A percentile compares a stretch with the other conserved stretches of the same genome.
Conservation (phyloP, 2,329 filamentous ascomycete species). For the Escovopsis sp. region DNA sequence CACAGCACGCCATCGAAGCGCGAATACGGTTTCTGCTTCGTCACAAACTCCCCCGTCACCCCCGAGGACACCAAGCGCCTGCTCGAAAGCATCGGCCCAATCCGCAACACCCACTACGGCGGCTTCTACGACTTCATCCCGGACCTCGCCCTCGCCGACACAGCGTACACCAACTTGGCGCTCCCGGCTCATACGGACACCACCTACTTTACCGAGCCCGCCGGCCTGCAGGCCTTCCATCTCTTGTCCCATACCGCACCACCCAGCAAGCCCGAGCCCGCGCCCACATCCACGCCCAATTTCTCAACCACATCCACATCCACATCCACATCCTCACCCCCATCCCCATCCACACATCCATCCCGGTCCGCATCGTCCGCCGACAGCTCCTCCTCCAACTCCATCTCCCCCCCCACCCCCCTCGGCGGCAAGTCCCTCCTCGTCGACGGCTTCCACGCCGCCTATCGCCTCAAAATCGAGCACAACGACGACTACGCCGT, state of each 20-base stretch:
- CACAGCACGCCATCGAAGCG: constrained; percentile 35
- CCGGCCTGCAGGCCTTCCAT: constrained; percentile 85
- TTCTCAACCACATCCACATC: too few relatives aligned
- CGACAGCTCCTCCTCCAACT: constrained; percentile 17
- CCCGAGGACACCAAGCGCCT: constrained; percentile 60
- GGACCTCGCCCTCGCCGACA: constrained; percentile 75
- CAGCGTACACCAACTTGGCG: constrained; percentile 75
- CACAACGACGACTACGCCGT: constrained; percentile 39
- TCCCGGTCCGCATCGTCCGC: too few relatives aligned
- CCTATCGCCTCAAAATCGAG: constrained; percentile 38
- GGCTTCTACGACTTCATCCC: constrained; percentile 69
- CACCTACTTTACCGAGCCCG: constrained; percentile 88
- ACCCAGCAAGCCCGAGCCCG: too few relatives aligned
- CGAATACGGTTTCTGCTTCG: constrained; percentile 60
- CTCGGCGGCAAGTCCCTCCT: constrained; percentile 65
- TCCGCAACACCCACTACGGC: constrained; percentile 84
- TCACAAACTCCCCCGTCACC: constrained; percentile 49
- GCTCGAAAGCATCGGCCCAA: constrained; percentile 68
- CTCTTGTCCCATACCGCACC: constrained; percentile 54
- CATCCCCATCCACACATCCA: too few relatives aligned
- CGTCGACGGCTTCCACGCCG: constrained; percentile 73
- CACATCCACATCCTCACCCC: too few relatives aligned
- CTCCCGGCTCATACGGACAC: constrained; percentile 84
- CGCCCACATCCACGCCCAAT: too few relatives aligned
- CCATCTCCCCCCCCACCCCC: too few relatives aligned